Conservation (phyloP, 805 yeast species). For the Candida germanica region DNA sequence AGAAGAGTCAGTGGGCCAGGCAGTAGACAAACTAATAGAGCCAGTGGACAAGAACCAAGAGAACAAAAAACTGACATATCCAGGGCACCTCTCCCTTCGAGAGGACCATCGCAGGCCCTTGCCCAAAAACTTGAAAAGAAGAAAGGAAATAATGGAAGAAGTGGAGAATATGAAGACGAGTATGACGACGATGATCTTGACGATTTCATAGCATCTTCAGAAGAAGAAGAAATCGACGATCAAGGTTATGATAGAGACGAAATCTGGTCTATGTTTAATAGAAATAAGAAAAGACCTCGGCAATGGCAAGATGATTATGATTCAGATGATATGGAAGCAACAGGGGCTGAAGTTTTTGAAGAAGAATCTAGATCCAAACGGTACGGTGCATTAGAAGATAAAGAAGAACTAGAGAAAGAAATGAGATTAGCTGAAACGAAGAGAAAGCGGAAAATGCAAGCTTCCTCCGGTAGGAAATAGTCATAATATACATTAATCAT, state of each 20-base stretch:
- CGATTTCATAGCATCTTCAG: conserved; percentile 57
- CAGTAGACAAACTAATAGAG: neutral
- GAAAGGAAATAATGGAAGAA: conserved; percentile 7
- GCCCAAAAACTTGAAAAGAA: conserved; percentile 41
- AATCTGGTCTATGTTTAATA: conserved; percentile 82
- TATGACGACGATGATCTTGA: conserved; percentile 20
- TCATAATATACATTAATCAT: neutral
- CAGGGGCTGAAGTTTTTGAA: conserved; percentile 80
- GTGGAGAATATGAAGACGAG: conserved; percentile 1
- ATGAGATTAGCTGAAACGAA: conserved; percentile 36
- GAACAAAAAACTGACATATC: no score
- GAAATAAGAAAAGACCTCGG: conserved; percentile 52
- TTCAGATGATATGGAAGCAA: conserved; percentile 87
- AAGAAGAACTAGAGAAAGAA: conserved; percentile 62
- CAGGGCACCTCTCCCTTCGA: conserved; percentile 39
- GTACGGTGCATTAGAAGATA: conserved; percentile 74
- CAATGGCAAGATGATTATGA: conserved; percentile 37
- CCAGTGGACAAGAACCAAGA: neutral
- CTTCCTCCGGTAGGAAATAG: no score
- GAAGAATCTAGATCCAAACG: conserved; percentile 74
- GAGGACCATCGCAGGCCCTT: conserved; percentile 58
- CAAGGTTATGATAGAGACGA: conserved; percentile 76
- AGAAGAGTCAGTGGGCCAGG: neutral
- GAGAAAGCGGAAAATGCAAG: conserved; percentile 15
- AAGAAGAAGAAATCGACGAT: conserved; percentile 47